Evolutionary conservation across 495 filamentous ascomycete species (phyloP), one percentile per base, ranked within the genome.

Genomic region (Lasiosphaeria miniovina): DNA sequence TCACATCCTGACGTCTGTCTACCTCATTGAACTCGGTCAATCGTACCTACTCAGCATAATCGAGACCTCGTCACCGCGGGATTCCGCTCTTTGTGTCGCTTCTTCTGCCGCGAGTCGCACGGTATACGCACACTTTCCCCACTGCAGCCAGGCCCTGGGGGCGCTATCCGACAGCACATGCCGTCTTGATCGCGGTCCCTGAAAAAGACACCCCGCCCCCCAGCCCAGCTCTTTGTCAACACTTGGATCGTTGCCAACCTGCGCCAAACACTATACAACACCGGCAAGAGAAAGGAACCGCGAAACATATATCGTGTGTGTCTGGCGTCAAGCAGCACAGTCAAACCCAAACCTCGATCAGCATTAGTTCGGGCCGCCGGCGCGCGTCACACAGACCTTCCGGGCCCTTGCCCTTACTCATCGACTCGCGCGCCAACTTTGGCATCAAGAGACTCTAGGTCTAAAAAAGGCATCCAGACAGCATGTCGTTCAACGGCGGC

Each of bases 401-500:
- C 3, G 3, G 38, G 33, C n/a, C 31, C 24, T 35, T 35, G 50
- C 50, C 50, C 33, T 15, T 33, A 36, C 34, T 36, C 34, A n/a
- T 38, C 49, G 35, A 52, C 24, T 24, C 24, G 24, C 24, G 24
- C 38, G 38, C 38, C 38, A 46, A 46, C 43, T 4, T 5, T 46
- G 12, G 43, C 12, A n/a, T 46, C 43, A 46, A 46, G 12, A 14
- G 12, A n/a, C 43, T 11, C 43, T 4, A 51, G 24, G 24, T 24
- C 24, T 2, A 24, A 24, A 24, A 24, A 2, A 24, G 24, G 24
- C 49, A 51, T 33, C 24, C 49, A 54, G 50, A 49, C 65, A 67
- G 34, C 60, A 91, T 92, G 90, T 77, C 88, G 64, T 91, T 83
- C 81, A 83, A 82, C 69, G 83, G 82, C 60, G 69, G 76, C 49